Evolutionary conservation across 2,329 filamentous ascomycete species (phyloP).

Genomic region (Colletotrichum trifolii): DNA sequence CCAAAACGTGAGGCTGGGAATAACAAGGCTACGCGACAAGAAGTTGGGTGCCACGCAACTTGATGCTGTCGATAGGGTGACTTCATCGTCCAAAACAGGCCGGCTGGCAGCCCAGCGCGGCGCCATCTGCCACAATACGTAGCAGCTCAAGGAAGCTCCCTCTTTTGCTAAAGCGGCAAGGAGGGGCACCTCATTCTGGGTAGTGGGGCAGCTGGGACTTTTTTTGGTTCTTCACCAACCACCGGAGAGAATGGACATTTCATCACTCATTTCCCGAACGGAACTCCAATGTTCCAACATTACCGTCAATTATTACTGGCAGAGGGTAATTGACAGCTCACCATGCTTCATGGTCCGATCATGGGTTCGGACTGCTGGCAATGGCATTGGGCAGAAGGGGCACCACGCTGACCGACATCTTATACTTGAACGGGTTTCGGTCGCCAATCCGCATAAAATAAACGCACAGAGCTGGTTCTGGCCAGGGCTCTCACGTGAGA

Average conservation of each 20-base stretch:
- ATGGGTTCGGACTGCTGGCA: constrained; percentile 18
- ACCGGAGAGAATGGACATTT: constrained; percentile 22
- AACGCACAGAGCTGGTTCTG: constrained; percentile 27
- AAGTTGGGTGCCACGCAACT: constrained; percentile 11
- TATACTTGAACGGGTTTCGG: constrained; percentile 29
- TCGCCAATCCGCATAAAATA: constrained; percentile 25
- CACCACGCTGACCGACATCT: constrained; percentile 9
- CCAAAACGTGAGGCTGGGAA: constrained; percentile 22
- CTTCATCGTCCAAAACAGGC: constrained; percentile 22
- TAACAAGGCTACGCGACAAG: background rate
- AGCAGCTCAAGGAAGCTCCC: constrained; percentile 28
- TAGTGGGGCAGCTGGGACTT: constrained; percentile 65
- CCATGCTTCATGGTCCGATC: constrained; percentile 16
- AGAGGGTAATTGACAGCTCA: constrained; percentile 25
- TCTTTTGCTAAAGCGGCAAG: constrained; percentile 71
- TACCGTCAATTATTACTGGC: constrained; percentile 27
- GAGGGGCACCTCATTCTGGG: constrained; percentile 66
- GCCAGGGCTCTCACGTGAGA: constrained; percentile 39
- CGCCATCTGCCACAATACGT: background rate
- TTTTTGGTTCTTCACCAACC: constrained; percentile 38
- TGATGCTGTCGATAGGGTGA: constrained; percentile 11
- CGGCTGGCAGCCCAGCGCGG: constrained; percentile 29
- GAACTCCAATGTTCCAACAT: constrained; percentile 11
- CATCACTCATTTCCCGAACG: constrained; percentile 17
- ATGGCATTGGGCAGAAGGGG: background rate